phyloP scores from a whole-genome alignment of 805 yeast genomes.

The Suhomyces kilbournensis region DNA sequence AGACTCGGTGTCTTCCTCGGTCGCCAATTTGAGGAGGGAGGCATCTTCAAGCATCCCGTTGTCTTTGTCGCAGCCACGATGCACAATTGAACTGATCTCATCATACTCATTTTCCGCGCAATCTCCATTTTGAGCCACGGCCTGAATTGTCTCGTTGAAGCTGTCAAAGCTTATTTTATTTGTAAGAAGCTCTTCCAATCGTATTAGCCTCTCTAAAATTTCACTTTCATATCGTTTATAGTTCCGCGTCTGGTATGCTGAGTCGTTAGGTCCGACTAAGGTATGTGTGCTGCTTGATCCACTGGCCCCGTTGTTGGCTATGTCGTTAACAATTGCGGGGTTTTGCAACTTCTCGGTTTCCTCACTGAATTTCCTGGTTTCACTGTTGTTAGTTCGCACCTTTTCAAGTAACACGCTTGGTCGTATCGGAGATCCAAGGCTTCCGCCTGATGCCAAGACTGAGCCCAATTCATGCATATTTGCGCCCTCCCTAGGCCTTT shows the following conservation, averaged over 20 bases:
- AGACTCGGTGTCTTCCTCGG: conserved; percentile 10
- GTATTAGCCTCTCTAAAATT: conserved; percentile 15
- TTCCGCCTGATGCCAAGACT: background rate
- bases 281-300: background rate
- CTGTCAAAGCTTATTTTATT: background rate
- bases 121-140: background rate
- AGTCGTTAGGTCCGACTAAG: background rate
- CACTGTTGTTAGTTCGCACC: conserved; percentile 13
- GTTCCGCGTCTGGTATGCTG: conserved; percentile 3
- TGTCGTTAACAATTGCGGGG: background rate
- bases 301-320: background rate
- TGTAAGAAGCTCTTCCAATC: conserved; percentile 13
- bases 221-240: conserved; percentile 5
- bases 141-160: conserved; percentile 2
- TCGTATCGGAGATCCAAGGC: background rate
- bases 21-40: background rate
- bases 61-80: conserved; percentile 3
- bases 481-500: background rate
- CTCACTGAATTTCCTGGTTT: conserved; percentile 1
- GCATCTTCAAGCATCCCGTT: background rate
- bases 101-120: conserved; percentile 1
- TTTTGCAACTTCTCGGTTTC: background rate
- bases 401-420: conserved; percentile 7
- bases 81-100: conserved; percentile 6
- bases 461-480: background rate